These are phyloP conservation scores for Fusarium dimerum DNA, from an alignment of 2,329 filamentous ascomycete genomes.

Conservation along the genomic window DNA sequence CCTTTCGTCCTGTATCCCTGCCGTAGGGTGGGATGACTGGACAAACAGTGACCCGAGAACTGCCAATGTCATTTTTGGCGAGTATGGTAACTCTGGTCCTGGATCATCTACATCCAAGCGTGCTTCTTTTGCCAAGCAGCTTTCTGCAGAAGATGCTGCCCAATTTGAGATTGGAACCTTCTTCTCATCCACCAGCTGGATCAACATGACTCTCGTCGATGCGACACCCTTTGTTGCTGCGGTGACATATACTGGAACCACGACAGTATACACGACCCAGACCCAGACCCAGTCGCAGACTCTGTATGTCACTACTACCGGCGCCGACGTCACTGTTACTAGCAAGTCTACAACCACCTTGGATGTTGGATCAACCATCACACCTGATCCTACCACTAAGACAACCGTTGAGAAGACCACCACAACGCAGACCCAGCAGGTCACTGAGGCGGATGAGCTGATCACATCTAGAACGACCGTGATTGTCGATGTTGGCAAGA, in stretches of 20 bases:
- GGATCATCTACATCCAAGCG: constrained; percentile 19
- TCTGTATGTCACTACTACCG: constrained; percentile 13
- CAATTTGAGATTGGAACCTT: constrained; percentile 23
- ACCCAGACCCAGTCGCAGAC: constrained; percentile 20
- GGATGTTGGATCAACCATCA: constrained; percentile 23
- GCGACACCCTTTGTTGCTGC: constrained; percentile 21
- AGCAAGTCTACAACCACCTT: constrained; percentile 16
- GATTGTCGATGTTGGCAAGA: constrained; percentile 33
- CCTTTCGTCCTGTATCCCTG: constrained; percentile 10
- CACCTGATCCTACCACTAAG: constrained; percentile 17
- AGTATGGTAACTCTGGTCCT: constrained; percentile 20
- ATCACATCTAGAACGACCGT: constrained; percentile 31
- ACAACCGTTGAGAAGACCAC: constrained; percentile 20
- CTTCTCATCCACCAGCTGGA: constrained; percentile 22
- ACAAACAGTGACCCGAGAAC: constrained; percentile 23
- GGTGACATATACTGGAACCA: constrained; percentile 12
- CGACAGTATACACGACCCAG: constrained; percentile 21
- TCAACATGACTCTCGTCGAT: constrained; percentile 22
- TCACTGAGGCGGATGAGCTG: constrained; percentile 19
- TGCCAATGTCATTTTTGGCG: constrained; percentile 20
- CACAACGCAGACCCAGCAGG: constrained; percentile 10
- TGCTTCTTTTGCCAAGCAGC: constrained; percentile 23
- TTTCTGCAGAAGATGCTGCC: not conserved
- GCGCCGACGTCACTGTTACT: constrained; percentile 9
- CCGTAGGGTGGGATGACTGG: constrained; percentile 22